A percentile compares a stretch with the other conserved stretches of the same genome.
Evolutionary conservation across 257 asterid species (phyloP).

Genomic region (Nicotiana obtusifolia): DNA sequence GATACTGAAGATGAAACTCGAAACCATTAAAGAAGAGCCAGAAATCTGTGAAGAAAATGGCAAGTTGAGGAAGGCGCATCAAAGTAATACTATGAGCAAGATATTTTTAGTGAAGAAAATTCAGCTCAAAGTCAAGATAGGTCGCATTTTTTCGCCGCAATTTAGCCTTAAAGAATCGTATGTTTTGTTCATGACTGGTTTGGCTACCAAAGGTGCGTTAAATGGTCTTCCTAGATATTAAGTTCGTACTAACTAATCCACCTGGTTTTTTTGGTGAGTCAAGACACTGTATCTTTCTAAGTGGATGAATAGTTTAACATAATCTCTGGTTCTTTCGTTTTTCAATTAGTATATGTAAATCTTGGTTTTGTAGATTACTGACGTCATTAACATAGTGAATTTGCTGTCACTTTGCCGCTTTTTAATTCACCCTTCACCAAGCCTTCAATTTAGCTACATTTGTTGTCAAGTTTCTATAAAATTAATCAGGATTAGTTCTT

Average conservation of each 20-base stretch:
- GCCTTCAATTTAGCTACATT: no score
- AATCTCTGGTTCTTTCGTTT: no score
- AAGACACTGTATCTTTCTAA: no score
- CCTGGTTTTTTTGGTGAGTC: no score
- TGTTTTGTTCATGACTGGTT: conserved; percentile 55
- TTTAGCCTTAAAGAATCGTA: conserved; percentile 57
- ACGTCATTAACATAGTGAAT: not conserved
- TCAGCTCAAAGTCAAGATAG: conserved; percentile 36
- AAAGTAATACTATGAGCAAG: not conserved
- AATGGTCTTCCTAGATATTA: conserved; percentile 46
- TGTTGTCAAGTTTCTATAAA: no score
- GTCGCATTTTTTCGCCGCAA: conserved; percentile 29
- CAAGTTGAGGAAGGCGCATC: conserved; percentile 8
- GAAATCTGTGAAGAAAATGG: conserved; percentile 33
- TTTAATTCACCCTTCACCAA: no score
- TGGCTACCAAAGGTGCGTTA: conserved; percentile 47
- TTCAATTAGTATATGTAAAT: no score
- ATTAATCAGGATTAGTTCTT: no score
- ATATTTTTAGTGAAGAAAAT: conserved; percentile 28
- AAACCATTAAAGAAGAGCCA: conserved; percentile 54
- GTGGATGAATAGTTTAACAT: no score
- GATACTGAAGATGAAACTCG: conserved; percentile 71
- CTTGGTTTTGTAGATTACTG: not conserved
- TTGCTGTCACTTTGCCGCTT: not conserved
- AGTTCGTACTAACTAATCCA: not conserved